phyloP scores from a whole-genome alignment of 306 rosid genomes.

The Cicer cuneatum region DNA sequence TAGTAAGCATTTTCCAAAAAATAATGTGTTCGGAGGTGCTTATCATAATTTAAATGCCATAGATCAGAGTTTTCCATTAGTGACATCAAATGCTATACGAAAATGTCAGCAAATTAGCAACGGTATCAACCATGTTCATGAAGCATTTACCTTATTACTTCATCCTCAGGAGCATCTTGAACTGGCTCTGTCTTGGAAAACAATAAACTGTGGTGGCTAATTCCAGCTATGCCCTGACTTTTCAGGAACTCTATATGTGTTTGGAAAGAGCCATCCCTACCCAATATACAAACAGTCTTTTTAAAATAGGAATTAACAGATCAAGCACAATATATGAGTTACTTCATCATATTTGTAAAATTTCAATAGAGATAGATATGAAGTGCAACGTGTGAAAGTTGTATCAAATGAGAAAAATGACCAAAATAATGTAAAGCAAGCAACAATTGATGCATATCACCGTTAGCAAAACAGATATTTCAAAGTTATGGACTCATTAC shows the following conservation, averaged over 20 bases:
- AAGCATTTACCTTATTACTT: slow-evolving; percentile 64
- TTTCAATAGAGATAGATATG: slow-evolving; percentile 22
- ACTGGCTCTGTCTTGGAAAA: slow-evolving; percentile 83
- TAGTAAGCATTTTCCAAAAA: slow-evolving; percentile 14
- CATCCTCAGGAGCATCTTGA: slow-evolving; percentile 56
- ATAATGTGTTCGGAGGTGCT: not conserved
- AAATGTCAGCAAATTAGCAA: not conserved
- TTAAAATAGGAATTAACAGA: slow-evolving; percentile 7
- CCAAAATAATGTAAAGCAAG: slow-evolving; percentile 25
- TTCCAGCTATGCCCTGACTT: slow-evolving; percentile 82
- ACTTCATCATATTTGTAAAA: not conserved
- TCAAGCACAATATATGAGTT: slow-evolving; percentile 6
- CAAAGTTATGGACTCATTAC: slow-evolving; percentile 49
- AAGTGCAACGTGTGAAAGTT: slow-evolving; percentile 6
- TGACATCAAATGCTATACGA: slow-evolving; percentile 11
- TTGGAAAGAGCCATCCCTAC: slow-evolving; percentile 66
- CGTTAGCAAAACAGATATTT: slow-evolving; percentile 5
- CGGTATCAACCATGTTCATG: not conserved
- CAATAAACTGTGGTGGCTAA: slow-evolving; percentile 93
- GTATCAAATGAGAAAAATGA: slow-evolving; percentile 1
- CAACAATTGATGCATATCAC: slow-evolving; percentile 1
- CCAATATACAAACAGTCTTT: slow-evolving; percentile 23
- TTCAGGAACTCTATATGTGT: slow-evolving; percentile 72
- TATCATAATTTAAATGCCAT: slow-evolving; percentile 2
- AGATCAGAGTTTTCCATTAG: no score